Conservation (phyloP, 2,329 filamentous ascomycete species). For the Endothia cerciana region DNA sequence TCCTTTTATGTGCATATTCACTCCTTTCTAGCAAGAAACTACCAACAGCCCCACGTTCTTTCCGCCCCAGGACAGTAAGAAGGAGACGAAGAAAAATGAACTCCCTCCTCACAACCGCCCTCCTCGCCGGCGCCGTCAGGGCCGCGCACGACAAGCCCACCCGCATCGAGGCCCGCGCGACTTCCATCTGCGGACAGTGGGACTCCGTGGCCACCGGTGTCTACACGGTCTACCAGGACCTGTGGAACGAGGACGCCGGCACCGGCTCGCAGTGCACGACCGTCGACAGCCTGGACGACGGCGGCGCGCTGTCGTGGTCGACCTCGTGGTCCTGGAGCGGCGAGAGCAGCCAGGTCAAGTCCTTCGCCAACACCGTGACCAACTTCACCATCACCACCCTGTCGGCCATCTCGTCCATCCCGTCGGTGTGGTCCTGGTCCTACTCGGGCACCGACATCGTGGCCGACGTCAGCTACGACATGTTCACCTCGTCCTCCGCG, state of each 20-base stretch:
- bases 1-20: background rate
- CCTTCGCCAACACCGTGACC: constrained; percentile 48
- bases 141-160: constrained; percentile 3
- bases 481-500: constrained; percentile 57
- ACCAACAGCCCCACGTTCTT: background rate
- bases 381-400: constrained; percentile 39
- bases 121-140: constrained; percentile 13
- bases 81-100: constrained; percentile 22
- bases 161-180: constrained; percentile 17
- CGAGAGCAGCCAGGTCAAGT: constrained; percentile 46
- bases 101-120: constrained; percentile 24
- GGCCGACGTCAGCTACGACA: constrained; percentile 63
- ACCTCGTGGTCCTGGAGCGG: constrained; percentile 50
- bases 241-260: constrained; percentile 49
- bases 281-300: constrained; percentile 40
- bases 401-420: constrained; percentile 41
- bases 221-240: constrained; percentile 56
- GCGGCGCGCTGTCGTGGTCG: constrained; percentile 39
- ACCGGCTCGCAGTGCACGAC: constrained; percentile 48
- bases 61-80: background rate
- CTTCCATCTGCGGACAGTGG: constrained; percentile 22
- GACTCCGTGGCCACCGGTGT: constrained; percentile 15
- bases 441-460: constrained; percentile 43
- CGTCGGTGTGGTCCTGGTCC: constrained; percentile 42
- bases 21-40: constrained; percentile 8